Evolutionary conservation across 1,284 basidiomycete species (phyloP).

Genomic region (Naganishia albida): DNA sequence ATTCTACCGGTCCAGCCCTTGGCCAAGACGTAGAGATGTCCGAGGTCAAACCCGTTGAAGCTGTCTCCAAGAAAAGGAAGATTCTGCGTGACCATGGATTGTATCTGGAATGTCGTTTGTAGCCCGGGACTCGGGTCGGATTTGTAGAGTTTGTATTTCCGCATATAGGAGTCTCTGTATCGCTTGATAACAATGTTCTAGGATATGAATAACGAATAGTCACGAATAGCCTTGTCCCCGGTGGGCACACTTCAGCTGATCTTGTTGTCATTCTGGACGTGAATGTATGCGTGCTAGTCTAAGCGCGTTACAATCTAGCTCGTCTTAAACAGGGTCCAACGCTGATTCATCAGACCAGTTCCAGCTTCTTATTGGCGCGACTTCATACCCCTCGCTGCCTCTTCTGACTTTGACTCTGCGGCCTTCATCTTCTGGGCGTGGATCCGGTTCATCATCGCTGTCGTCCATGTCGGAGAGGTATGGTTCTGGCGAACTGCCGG

Average conservation of each 20-base stretch:
- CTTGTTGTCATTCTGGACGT: too few species aligned
- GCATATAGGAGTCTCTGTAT: not conserved
- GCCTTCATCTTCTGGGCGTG: constrained; percentile 45
- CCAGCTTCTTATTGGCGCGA: constrained; percentile 36
- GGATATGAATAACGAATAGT: not conserved
- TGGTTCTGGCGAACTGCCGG: constrained; percentile 43
- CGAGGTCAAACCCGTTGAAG: constrained; percentile 13
- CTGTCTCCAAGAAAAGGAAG: constrained; percentile 22
- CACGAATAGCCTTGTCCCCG: not conserved
- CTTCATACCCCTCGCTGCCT: constrained; percentile 48
- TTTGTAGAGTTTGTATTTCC: constrained; percentile 10
- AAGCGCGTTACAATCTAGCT: not conserved
- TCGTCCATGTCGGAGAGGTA: constrained; percentile 56
- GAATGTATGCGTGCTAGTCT: too few species aligned
- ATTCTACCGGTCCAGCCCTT: not conserved
- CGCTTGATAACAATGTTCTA: constrained; percentile 2
- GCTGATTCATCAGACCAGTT: constrained; percentile 5
- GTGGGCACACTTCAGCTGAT: not conserved
- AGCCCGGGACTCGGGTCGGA: not conserved
- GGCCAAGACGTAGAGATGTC: constrained; percentile 20
- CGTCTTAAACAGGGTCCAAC: too few species aligned
- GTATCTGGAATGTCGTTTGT: constrained; percentile 28
- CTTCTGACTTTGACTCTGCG: constrained; percentile 36
- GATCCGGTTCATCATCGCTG: constrained; percentile 43
- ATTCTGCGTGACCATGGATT: constrained; percentile 15